Base-by-base conservation (phyloP, 73 alveolate genomes). In the Paramecium sexaurelia region DNA sequence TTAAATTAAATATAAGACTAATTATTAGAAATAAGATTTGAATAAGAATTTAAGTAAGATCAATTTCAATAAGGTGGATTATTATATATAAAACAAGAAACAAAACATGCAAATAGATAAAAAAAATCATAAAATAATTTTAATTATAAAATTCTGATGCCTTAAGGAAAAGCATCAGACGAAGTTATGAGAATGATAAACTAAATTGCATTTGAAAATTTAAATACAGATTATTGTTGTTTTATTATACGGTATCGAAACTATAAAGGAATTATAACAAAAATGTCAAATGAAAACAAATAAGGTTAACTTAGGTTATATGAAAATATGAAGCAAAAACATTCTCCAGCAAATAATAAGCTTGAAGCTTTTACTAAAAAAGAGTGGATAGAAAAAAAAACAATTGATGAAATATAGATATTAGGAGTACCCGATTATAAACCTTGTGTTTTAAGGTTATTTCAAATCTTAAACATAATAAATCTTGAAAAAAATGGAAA, bases 191-290 rank as follows among this genome's bases (percentile, higher is more conserved):
- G 35, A 71, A 1, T 32, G 32, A 71, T 71, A n/a, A 71, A 71
- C 15, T 32, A 71, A 37, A 35, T 35, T 4, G 86, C 56, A 35
- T 35, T 32, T 35, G 57, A 29, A 8, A 33, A 24, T 5, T 7
- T 33, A 37, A 71, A 71, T 29, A 37, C 29, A 35, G 86, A 71
- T 71, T 71, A 32, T 71, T 71, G 86, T 71, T 29, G 57, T 71
- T 71, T 71, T 36, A 37, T 71, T 13, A 37, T 71, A 15, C 11
- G 86, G 9, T 71, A 71, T 71, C 11, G 17, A 71, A 71, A 71
- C 17, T 33, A 5, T 11, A 71, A 71, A 71, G 86, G 86, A 15
- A 37, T 71, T 3, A 5, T 71, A 15, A 37, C 56, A 2, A 32
- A 32, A 7, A 35, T 20, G 43, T 7, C 19, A 2, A 71, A 71